Conservation (phyloP, 2,329 filamentous ascomycete genomes). For the Keithomyces neogunnii region DNA sequence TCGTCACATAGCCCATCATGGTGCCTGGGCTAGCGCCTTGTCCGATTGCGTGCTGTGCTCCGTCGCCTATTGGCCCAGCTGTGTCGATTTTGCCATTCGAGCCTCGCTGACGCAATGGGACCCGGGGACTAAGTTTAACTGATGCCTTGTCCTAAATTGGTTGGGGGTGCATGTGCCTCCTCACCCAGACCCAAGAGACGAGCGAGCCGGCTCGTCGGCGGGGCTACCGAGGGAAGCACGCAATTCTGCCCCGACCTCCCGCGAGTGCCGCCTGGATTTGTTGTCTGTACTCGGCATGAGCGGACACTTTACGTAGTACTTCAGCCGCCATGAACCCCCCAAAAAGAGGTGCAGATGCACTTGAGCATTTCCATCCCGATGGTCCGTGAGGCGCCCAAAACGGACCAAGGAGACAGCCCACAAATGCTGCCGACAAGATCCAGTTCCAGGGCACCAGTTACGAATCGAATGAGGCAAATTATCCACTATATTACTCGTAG, state of each 20-base stretch:
- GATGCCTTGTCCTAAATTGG: not conserved
- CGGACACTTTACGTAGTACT: too few species aligned
- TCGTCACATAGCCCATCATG: not conserved
- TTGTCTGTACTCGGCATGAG: not conserved
- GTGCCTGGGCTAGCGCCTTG: conserved; percentile 4
- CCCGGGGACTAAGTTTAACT: not conserved
- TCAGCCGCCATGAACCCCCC: too few species aligned
- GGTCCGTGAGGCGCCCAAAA: too few species aligned
- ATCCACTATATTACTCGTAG: too few species aligned
- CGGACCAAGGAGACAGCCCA: too few species aligned
- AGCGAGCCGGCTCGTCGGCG: not conserved
- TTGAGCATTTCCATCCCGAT: too few species aligned
- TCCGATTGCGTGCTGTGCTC: conserved; percentile 20
- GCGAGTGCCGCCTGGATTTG: not conserved
- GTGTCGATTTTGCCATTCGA: conserved; percentile 17
- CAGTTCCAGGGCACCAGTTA: too few species aligned
- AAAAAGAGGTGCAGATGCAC: too few species aligned
- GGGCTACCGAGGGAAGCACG: not conserved
- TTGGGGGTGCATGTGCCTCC: too few species aligned
- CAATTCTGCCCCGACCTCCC: conserved; percentile 1
- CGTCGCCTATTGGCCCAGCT: conserved; percentile 15
- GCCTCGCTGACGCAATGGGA: conserved; percentile 20
- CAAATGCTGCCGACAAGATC: too few species aligned
- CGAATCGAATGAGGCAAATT: too few species aligned
- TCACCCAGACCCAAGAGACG: too few species aligned